phyloP scores from a whole-genome alignment of 352 stramenopile genomes.

The Globisporangium paroecandrum region DNA sequence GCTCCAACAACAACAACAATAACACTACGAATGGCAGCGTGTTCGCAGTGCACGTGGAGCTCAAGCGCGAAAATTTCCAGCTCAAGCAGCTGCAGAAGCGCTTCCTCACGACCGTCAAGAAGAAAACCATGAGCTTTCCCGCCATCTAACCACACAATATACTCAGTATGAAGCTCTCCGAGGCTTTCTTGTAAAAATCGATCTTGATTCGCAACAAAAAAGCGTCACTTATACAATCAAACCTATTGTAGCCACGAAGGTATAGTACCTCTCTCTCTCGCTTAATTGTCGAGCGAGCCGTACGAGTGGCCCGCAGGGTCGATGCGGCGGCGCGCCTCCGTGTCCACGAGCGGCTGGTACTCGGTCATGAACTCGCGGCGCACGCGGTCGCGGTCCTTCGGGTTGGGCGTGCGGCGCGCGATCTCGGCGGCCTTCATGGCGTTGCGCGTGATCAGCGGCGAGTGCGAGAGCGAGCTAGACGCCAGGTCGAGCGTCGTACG shows the following conservation, averaged over 20 bases:
- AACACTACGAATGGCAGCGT: conserved; percentile 20
- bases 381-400: conserved; percentile 76
- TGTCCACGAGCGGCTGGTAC: conserved; percentile 70
- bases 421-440: conserved; percentile 83
- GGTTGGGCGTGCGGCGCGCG: conserved; percentile 70
- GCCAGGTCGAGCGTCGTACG: conserved; percentile 56
- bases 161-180: not conserved
- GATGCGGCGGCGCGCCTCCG: conserved; percentile 57
- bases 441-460: conserved; percentile 76
- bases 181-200: not conserved
- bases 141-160: conserved; percentile 26
- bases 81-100: conserved; percentile 62
- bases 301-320: conserved; percentile 77
- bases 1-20: conserved; percentile 10
- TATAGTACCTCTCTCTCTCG: too few relatives aligned
- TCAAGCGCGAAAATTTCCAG: conserved; percentile 75
- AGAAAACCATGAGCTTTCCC: conserved; percentile 69
- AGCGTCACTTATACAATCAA: conserved; percentile 3
- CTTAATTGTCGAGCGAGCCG: conserved; percentile 70
- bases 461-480: conserved; percentile 60
- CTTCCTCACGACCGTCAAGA: conserved; percentile 69
- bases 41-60: conserved; percentile 68
- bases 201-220: conserved; percentile 7
- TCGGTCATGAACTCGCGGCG: conserved; percentile 86
- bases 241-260: conserved; percentile 3